These are phyloP conservation scores for Diphasiastrum complanatum DNA, from an alignment of 83 land plant species.

Conservation along the genomic window DNA sequence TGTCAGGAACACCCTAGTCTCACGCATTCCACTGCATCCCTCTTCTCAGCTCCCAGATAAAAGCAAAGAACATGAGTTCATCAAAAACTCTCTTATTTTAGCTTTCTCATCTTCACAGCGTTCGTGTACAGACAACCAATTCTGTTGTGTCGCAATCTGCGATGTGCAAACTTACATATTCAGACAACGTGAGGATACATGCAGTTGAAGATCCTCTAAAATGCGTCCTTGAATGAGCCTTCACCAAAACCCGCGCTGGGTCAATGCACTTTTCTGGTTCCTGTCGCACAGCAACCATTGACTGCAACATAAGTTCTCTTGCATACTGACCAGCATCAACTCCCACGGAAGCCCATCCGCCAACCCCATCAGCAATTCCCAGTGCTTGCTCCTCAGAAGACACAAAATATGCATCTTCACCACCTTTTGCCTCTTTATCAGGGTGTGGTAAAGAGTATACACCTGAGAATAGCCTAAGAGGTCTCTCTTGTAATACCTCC, in stretches of 20 bases:
- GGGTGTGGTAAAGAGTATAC: slow-evolving; percentile 1
- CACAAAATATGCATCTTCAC: slow-evolving; percentile 3
- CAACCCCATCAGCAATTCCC: slow-evolving; percentile 7
- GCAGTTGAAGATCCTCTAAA: too few relatives aligned
- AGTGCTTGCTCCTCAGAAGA: background rate
- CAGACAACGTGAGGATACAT: background rate
- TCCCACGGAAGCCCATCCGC: slow-evolving; percentile 6
- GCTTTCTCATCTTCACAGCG: background rate
- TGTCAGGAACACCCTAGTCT: too few relatives aligned
- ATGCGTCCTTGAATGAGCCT: slow-evolving; percentile 3
- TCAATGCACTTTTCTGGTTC: background rate
- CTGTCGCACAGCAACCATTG: background rate
- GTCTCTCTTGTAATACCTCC: background rate
- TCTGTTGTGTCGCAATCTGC: background rate
- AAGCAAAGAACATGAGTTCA: too few relatives aligned
- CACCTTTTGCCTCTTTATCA: slow-evolving; percentile 5
- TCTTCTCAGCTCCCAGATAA: too few relatives aligned
- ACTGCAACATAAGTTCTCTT: slow-evolving; percentile 5
- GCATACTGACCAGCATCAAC: slow-evolving; percentile 5
- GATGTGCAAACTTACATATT: background rate
- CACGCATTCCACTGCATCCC: too few relatives aligned
- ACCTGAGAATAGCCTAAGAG: background rate
- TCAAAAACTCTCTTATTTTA: too few relatives aligned
- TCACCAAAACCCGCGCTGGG: slow-evolving; percentile 4
- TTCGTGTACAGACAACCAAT: background rate